Base-by-base conservation (phyloP, 2,329 filamentous ascomycete species). In the Elsinoe batatas region DNA sequence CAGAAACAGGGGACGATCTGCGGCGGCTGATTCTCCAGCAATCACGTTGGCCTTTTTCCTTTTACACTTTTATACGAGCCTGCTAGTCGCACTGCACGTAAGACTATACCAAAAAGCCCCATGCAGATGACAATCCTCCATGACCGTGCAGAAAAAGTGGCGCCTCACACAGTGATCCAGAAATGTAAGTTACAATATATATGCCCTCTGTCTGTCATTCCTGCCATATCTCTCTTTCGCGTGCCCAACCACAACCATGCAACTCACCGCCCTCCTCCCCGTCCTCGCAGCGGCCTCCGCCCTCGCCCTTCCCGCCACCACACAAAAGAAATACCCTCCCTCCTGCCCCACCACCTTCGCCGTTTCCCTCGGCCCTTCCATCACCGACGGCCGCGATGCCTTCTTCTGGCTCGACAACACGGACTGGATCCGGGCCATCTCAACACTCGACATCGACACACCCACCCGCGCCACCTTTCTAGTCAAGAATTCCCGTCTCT, bases 1-100 rank as follows among this genome's bases (percentile, higher is more conserved):
- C 38, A 42, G 38, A 42, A 22, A 47, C 13, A 47, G 43, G 26
- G 30, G 26, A 22, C 15, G 44, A 49, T 49, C 44, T 26, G 26
- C 44, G 44, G 30, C 44, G 26, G 44, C 44, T 49, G 44, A 49
- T 33, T 49, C 32, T 49, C 44, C 26, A 33, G 26, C 32, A 33
- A 33, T 49, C 44, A 49, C 26, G 17, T 26, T 13, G 5, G 5
- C 3, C 22, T 22, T 22, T 3, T 5, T 22, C 17, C 44, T 49
- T 35, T 44, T 44, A 22, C 11, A 44, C 18, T 44, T 26, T 47
- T 47, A 47, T 47, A 47, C 43, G 43, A 47, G 46, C 18, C 12
- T 36, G 46, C n/a, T 20, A 35, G 26, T 35, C 13, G 32, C 15
- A n/a, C 33, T 50, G 32, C 46, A 50, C 17, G 46, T 50, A 35